A percentile compares a stretch with the other conserved stretches of the same genome.
Conservation (phyloP, 1,284 basidiomycete genomes). For the Austroboletus olivaceoglutinosus region DNA sequence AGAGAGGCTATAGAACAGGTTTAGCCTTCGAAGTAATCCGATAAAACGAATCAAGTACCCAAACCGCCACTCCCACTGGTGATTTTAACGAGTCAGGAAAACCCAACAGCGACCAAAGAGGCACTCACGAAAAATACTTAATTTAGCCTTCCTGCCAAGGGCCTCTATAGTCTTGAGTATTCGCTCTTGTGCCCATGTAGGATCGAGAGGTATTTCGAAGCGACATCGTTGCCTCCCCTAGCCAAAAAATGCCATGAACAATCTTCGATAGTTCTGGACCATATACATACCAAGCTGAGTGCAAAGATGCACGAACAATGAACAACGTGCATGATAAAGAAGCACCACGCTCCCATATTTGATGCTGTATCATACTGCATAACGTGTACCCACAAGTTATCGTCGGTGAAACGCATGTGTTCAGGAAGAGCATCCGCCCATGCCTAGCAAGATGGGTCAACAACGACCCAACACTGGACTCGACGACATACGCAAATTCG, state of each 20-base stretch:
- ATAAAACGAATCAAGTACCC: conserved; percentile 44
- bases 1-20: conserved; percentile 50
- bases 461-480: neutral
- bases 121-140: conserved; percentile 64
- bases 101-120: neutral
- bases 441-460: conserved; percentile 39
- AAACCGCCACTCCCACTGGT: conserved; percentile 61
- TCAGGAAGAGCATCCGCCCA: conserved; percentile 66
- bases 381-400: conserved; percentile 63
- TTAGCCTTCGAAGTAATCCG: conserved; percentile 10
- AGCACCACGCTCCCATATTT: conserved; percentile 76
- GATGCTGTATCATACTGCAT: conserved; percentile 75
- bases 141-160: conserved; percentile 62
- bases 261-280: neutral
- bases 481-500: conserved; percentile 24
- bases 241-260: conserved; percentile 1
- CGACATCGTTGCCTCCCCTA: conserved; percentile 35
- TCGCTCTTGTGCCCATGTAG: conserved; percentile 54
- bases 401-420: conserved; percentile 63
- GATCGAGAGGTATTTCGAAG: conserved; percentile 24
- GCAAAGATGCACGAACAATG: conserved; percentile 64
- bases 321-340: conserved; percentile 66
- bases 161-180: conserved; percentile 58
- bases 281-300: conserved; percentile 55
- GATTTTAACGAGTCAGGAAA: conserved; percentile 9